phyloP scores from a whole-genome alignment of 345 rosid genomes.

The Zanthoxylum bungeanum region DNA sequence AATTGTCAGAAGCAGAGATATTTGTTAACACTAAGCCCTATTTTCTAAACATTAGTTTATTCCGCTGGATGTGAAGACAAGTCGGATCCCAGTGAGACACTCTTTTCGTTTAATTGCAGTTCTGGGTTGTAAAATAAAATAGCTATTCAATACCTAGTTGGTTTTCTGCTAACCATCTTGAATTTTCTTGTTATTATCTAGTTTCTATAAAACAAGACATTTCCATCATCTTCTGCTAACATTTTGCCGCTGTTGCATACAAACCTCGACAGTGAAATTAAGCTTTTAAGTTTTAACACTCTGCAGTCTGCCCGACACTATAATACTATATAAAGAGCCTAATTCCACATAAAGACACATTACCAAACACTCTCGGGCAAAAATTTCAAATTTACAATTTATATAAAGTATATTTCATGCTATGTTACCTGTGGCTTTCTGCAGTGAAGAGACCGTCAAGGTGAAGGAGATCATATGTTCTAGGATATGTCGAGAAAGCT shows the following conservation, averaged over 20 bases:
- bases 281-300: too few relatives aligned
- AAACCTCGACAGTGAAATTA: too few relatives aligned
- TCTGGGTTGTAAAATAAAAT: background rate
- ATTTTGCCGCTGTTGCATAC: too few relatives aligned
- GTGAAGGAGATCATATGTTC: conserved; percentile 95
- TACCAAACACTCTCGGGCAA: background rate
- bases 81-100: background rate
- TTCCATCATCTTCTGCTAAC: background rate
- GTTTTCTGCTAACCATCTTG: background rate
- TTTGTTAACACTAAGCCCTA: too few relatives aligned
- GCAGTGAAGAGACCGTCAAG: conserved; percentile 83
- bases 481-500: conserved; percentile 93
- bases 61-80: too few relatives aligned
- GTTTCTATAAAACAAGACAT: background rate
- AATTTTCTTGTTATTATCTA: background rate
- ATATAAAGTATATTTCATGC: background rate
- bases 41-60: background rate
- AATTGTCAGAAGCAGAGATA: conserved; percentile 14
- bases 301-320: too few relatives aligned
- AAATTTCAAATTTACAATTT: conserved; percentile 2
- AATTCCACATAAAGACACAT: background rate
- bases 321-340: too few relatives aligned
- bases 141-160: background rate
- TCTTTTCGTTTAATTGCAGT: background rate
- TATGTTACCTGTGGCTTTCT: conserved; percentile 80